Evolutionary conservation across 345 rosid genomes (phyloP), one percentile per base, ranked within the genome.

Genomic region (Murraya koenigii): DNA sequence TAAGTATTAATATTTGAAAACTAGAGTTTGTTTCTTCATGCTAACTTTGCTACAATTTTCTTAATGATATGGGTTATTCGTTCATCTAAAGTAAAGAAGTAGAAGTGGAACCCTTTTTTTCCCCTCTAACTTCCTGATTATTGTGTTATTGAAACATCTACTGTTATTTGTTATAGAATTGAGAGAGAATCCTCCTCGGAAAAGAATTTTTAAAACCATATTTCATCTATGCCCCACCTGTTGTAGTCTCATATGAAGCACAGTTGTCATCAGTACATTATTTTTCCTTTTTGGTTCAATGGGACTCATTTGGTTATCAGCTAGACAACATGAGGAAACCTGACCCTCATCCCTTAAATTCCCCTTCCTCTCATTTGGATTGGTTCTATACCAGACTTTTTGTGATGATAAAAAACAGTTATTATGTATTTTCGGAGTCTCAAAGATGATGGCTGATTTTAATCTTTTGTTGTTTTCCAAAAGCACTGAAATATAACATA

Each of bases 1-100:
- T 96, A 87, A 89, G 89, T 77, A 69, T 30, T 30, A 54, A 33
- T 71, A 5, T 60, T 28, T 70, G 11, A 63, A 69, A 20, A 1
- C 13, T 26, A 36, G 39, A 77, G 55, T 60, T 35, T 44, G 20
- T 26, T 69, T 77, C 49, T 47, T 47, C 52, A 13, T 33, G 61
- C 39, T 26, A 61, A 39, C 30, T 79, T 5, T 36, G 49, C 14
- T 67, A 62, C 63, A 56, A 64, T 58, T 59, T 59, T 72, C 33
- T 72, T 26, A 66, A 25, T 38, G 30, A 63, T 49, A 49, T 59
- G 35, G n/a, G 39, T 39, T 58, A 33, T 73, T 36, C 67, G 8
- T 38, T 25, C 39, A 26, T 38, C 26, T 39, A 38, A 55, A 35
- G 56, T 35, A 23, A 32, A 30, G 8, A 39, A 19, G 22, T 75